Percentiles rank a stretch among this genome's conserved stretches.
These are phyloP conservation scores for Teratosphaeria nubilosa DNA, from an alignment of 2,329 filamentous ascomycete genomes.

Conservation along the genomic window DNA sequence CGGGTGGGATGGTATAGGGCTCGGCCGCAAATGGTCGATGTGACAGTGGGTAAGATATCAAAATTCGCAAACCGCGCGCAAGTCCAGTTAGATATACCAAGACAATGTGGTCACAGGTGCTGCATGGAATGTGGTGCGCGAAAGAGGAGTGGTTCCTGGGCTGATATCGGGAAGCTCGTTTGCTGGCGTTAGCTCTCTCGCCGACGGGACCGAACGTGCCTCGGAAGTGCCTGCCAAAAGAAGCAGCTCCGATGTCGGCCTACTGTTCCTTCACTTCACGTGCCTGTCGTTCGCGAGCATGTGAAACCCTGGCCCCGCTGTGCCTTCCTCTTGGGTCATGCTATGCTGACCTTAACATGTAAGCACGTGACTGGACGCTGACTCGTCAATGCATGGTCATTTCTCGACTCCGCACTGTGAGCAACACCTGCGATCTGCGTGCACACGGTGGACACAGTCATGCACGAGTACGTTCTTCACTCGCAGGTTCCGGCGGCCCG, in stretches of 20 bases:
- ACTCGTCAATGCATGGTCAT: not conserved
- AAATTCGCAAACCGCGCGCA: not conserved
- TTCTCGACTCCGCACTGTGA: not conserved
- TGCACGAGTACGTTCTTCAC: conserved; percentile 56
- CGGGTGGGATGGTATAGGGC: not conserved
- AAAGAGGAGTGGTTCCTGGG: not conserved
- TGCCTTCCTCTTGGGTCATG: not conserved
- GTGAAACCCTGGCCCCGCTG: not conserved
- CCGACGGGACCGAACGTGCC: not conserved
- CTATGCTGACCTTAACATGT: not conserved
- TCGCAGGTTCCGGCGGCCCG: conserved; percentile 47
- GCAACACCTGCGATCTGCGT: not conserved
- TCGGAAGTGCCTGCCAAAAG: not conserved
- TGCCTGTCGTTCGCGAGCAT: not conserved
- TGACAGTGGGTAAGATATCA: not conserved
- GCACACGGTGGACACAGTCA: conserved; percentile 18
- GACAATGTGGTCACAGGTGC: not conserved
- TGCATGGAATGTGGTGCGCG: not conserved
- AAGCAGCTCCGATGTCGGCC: not conserved
- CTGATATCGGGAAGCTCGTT: not conserved
- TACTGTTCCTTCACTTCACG: not conserved
- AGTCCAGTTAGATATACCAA: not conserved
- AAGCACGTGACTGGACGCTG: not conserved
- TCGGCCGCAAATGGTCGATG: not conserved
- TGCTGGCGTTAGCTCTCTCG: not conserved